Base-by-base conservation (phyloP, 805 yeast species). In the Saturnispora silvae region DNA sequence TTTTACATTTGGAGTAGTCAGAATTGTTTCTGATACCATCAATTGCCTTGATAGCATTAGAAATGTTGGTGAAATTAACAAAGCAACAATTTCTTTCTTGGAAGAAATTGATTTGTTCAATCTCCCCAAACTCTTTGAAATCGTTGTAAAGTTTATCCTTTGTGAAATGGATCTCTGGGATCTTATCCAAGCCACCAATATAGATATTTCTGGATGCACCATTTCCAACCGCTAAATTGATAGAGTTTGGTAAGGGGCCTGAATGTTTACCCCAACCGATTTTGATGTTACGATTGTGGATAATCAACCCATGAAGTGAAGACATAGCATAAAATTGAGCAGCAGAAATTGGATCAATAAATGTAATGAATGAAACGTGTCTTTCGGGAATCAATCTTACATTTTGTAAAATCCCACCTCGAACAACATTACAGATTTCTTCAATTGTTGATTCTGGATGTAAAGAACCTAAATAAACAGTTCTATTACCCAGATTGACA, bases 251-350 rank as follows among this genome's bases (percentile, higher is more conserved):
- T 45, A 89, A 67, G 1, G 95, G 86, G 9, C 97, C 97, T 5
- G 94, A 78, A 54, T 89, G 96, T 59, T 85, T 87, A 33, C 97
- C 98, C 97, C 98, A 89, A 16, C 96, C 96, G 40, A 89, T 86
- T 56, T 83, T 84, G 47, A 89, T 80, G 51, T 87, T 72, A 51
- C 94, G 71, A 55, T 79, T 80, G 54, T 83, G 94, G 42, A 89
- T 81, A 15, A 86, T 73, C 42, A 89, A 65, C 1, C 96, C 96
- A 53, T 86, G 94, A 45, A 86, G 65, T 52, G 85, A 86, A 46
- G 94, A 79, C 82, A 84, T 78, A 7, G 96, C 96, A 59, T 80
- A 89, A 56, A 89, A 89, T 60, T 89, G 97, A 2, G 96, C 96
- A 1, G 97, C 97, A 3, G 96, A 95, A 37, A 89, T 81, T 20